phyloP scores from a whole-genome alignment of 2,329 filamentous ascomycete species.

The Aspergillus chevalieri region DNA sequence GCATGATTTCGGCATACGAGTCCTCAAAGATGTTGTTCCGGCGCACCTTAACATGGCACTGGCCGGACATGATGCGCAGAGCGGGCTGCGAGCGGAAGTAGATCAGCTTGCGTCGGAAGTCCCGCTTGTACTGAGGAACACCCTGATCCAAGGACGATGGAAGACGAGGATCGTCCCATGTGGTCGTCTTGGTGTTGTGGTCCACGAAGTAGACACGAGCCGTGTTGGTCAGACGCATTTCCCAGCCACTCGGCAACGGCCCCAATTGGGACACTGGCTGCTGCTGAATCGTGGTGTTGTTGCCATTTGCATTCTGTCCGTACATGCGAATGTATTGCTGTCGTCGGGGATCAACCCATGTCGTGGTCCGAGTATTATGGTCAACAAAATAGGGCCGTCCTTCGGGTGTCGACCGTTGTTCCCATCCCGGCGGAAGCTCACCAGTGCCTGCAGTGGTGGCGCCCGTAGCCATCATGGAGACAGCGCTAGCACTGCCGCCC shows the following conservation, averaged over 20 bases:
- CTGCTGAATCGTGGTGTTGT: conserved; percentile 84
- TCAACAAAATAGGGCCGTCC: conserved; percentile 95
- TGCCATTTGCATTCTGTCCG: conserved; percentile 68
- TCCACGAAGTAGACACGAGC: conserved; percentile 98
- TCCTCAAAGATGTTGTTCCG: conserved; percentile 98
- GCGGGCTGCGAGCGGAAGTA: conserved; percentile 99
- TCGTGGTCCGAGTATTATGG: conserved; percentile 95
- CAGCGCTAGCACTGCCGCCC: conserved; percentile 48
- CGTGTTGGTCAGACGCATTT: conserved; percentile 98
- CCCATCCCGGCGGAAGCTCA: conserved; percentile 92
- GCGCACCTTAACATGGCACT: conserved; percentile 96
- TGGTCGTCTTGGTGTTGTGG: conserved; percentile 99
- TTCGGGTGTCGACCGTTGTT: conserved; percentile 91
- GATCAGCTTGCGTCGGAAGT: conserved; percentile 95
- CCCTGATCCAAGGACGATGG: conserved; percentile 96
- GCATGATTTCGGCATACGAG: conserved; percentile 96
- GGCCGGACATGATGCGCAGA: conserved; percentile 87
- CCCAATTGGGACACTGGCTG: conserved; percentile 96
- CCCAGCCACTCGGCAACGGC: conserved; percentile 93
- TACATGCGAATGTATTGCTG: conserved; percentile 99
- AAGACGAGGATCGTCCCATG: conserved; percentile 93
- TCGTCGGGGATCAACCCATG: conserved; percentile 93
- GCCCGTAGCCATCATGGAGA: conserved; percentile 90
- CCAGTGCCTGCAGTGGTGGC: conserved; percentile 91
- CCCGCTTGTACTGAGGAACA: conserved; percentile 98